Base-by-base conservation (phyloP, 306 rosid genomes). In the Castanea mollissima region DNA sequence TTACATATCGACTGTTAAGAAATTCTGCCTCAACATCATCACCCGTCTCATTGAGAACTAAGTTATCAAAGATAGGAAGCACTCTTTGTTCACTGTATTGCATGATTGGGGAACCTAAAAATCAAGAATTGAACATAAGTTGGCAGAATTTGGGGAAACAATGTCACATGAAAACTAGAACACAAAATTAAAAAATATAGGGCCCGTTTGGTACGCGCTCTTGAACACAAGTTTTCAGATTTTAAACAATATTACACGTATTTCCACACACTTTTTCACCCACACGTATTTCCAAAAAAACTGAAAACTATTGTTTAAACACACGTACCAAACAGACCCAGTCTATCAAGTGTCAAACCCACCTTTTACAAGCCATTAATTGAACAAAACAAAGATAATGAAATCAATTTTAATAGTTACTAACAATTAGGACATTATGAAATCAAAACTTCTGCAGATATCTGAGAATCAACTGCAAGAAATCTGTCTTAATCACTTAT, bases 21-120 rank as follows among this genome's bases (percentile, higher is more conserved):
- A 92, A 87, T 74, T 89, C 91, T 65, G 92, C 98, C 76, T 91
- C 94, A 0, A 74, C 81, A n/a, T 95, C 99, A 62, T 84, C 90
- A 76, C 62, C 13, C 14, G 81, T 90, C 65, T 95, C 98, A 76
- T 92, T 95, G 34, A 80, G 83, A 55, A 94, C 90, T 82, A 91
- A 83, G 83, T 86, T 90, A 86, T 91, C 85, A 84, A 94, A 92
- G 60, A 84, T 74, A 27, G 90, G 91, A 74, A 83, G 74, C 21
- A 86, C 87, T 67, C 64, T 71, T 81, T 81, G 88, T 78, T 87
- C 86, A 69, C 74, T 46, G 78, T 23, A 67, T 77, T 74, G 84
- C 69, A 29, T 81, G 49, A 79, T 77, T 23, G 76, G 63, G 14
- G 82, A 73, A 55, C 87, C 97, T 92, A 87, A 80, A 78, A 80